phyloP scores from a whole-genome alignment of 2,329 filamentous ascomycete genomes.

The Raffaelea deltoideospora region DNA sequence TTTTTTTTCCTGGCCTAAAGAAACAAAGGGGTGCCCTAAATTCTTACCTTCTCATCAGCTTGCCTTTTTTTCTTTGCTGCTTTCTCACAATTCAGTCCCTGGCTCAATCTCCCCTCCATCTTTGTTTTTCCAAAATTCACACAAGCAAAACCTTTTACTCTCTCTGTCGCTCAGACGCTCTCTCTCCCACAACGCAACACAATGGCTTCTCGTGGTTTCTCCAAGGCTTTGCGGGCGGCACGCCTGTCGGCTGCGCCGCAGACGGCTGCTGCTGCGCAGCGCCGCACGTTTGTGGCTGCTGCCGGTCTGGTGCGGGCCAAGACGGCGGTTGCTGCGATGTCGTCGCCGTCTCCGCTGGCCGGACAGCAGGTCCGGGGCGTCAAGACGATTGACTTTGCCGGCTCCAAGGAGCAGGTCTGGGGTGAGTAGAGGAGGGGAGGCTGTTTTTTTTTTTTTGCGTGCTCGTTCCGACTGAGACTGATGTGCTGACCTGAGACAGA shows the following conservation, averaged over 20 bases:
- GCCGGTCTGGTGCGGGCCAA: conserved; percentile 39
- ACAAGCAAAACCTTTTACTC: background rate
- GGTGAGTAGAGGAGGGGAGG: conserved; percentile 35
- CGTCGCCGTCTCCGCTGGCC: conserved; percentile 15
- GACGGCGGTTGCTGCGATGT: conserved; percentile 25
- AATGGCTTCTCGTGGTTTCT: conserved; percentile 69
- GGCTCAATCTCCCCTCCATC: background rate
- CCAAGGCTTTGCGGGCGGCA: conserved; percentile 49
- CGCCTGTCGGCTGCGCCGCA: conserved; percentile 50
- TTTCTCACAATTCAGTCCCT: conserved; percentile 1
- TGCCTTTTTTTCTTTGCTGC: background rate
- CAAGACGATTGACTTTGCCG: conserved; percentile 99
- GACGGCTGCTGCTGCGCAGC: conserved; percentile 44
- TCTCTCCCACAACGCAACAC: conserved; percentile 18
- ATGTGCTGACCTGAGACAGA: conserved; percentile 36
- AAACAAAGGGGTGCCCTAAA: background rate
- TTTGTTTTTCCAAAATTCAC: background rate
- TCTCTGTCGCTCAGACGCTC: conserved; percentile 1
- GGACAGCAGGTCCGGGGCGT: conserved; percentile 64
- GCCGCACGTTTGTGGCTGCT: conserved; percentile 47
- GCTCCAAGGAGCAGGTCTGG: conserved; percentile 85
- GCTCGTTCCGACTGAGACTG: background rate
- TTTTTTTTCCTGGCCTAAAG: conserved; percentile 1
- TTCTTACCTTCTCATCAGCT: background rate
- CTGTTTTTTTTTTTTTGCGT: too few species aligned